phyloP scores from a whole-genome alignment of 192 early-diverging fungal genomes.

The Backusella luteola region DNA sequence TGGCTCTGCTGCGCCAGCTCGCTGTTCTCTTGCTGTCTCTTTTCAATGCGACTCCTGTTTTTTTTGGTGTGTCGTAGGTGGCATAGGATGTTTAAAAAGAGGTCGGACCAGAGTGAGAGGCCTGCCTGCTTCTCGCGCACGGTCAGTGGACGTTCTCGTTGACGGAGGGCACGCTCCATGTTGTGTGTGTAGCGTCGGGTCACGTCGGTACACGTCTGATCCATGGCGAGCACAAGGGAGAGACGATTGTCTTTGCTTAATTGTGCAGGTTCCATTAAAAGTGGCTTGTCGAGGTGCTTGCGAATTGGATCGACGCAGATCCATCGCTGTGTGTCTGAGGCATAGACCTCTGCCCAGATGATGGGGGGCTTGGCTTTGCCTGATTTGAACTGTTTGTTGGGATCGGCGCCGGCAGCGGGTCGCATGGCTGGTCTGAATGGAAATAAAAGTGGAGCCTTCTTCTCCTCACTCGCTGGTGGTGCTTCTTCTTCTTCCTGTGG shows the following conservation, averaged over 20 bases:
- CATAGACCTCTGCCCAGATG: conserved; percentile 70
- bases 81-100: conserved; percentile 23
- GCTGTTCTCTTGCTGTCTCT: conserved; percentile 48
- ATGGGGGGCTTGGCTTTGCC: conserved; percentile 41
- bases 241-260: conserved; percentile 44
- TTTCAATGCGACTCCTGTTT: conserved; percentile 34
- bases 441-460: conserved; percentile 4
- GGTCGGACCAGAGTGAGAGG: conserved; percentile 37
- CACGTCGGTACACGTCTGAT: conserved; percentile 61
- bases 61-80: not conserved
- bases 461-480: not conserved
- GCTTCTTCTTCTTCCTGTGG: not conserved
- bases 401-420: not conserved
- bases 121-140: conserved; percentile 40
- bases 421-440: not conserved
- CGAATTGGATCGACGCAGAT: conserved; percentile 61
- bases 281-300: conserved; percentile 48
- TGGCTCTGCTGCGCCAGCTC: conserved; percentile 14
- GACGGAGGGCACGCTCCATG: conserved; percentile 37
- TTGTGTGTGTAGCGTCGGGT: conserved; percentile 63
- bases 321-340: conserved; percentile 50
- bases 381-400: not conserved
- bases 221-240: conserved; percentile 65
- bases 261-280: conserved; percentile 52
- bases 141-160: conserved; percentile 49